Evolutionary conservation across 306 rosid species (phyloP), one percentile per base, ranked within the genome.

Genomic region (Biancaea sappan): DNA sequence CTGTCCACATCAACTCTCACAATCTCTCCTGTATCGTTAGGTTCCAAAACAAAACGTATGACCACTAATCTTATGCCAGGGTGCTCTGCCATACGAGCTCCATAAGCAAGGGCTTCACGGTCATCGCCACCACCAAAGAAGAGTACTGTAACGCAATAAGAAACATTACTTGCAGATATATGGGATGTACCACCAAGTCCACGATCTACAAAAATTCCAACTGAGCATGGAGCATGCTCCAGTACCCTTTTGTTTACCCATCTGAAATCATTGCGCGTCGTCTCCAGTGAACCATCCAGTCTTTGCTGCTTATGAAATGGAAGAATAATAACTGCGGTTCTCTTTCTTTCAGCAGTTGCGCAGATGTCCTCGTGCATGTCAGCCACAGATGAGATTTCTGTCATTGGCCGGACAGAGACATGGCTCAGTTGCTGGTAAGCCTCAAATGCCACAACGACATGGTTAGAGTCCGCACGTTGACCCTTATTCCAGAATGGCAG

Each of bases 41-140:
- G 87, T 24, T 82, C 84, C 18, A 60, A 66, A 4, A 83, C 34
- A 76, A 90, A 93, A 60, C 71, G 92, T 43, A 89, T 48, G 51
- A 89, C 91, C 29, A 24, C 71, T 72, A 93, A 47, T 34, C 52
- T 81, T 48, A 88, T 88, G n/a, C 98, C 98, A 13, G 98, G 97
- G 83, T 93, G 98, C 81, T 91, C 93, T 0, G 92, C 97, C 89
- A 93, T 86, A 14, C 90, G 89, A 29, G 34, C 35, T 54, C 93
- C 97, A 40, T 80, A 93, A 21, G 96, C 87, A 71, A 93, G 94
- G 48, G 98, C 92, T 77, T 91, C 97, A 3, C 86, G 74, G 71
- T 93, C 98, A 73, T 91, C 97, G 21, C 71, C 75, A n/a, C 98
- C 98, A 10, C 98, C 98, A 53, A 93, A 89, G 96, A 87, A 93